phyloP scores from a whole-genome alignment of 257 asterid genomes.

The Capsicum chinense region DNA sequence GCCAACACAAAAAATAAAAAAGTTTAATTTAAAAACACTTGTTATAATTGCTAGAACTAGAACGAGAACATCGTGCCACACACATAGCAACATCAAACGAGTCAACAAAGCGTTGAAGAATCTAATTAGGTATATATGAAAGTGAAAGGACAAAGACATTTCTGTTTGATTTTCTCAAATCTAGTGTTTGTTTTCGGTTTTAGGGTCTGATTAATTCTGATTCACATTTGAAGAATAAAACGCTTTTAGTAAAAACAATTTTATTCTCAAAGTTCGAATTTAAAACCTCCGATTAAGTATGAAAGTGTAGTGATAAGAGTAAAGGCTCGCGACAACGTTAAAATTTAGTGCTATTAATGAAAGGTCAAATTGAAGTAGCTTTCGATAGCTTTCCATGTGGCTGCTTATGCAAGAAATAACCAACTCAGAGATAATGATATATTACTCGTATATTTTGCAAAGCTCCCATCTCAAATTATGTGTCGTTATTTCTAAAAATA shows the following conservation, averaged over 20 bases:
- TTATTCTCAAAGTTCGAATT: accelerated
- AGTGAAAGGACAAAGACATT: neutral
- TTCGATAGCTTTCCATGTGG: slow-evolving; percentile 7
- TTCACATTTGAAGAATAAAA: neutral
- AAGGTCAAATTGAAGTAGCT: neutral
- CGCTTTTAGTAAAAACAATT: accelerated
- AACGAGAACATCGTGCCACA: neutral
- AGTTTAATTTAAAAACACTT: neutral
- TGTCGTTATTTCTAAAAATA: neutral
- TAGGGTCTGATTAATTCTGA: neutral
- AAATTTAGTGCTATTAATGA: neutral
- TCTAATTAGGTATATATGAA: neutral
- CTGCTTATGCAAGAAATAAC: neutral
- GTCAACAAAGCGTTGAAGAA: neutral
- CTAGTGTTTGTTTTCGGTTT: neutral
- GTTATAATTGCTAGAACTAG: neutral
- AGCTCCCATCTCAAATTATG: neutral
- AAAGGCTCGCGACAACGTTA: neutral
- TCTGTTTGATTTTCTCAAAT: neutral
- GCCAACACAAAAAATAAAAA: neutral
- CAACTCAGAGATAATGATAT: neutral
- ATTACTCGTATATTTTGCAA: neutral
- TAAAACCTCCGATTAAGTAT: neutral
- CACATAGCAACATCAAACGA: neutral
- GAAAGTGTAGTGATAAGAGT: neutral